Conservation (phyloP, 805 yeast genomes). For the Yarrowia sp. region DNA sequence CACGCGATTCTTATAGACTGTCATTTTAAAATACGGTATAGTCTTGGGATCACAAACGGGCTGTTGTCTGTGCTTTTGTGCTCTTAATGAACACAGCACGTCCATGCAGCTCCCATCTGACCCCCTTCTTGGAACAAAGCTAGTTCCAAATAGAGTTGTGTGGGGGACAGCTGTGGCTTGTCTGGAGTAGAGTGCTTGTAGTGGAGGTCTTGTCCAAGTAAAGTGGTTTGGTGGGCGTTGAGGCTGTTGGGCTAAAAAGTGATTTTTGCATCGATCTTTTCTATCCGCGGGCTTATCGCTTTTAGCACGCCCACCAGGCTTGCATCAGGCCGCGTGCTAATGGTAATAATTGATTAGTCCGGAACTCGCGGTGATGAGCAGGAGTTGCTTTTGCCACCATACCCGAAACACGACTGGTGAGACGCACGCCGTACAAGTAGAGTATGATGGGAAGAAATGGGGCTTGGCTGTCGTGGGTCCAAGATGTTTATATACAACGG, state of each 20-base stretch:
- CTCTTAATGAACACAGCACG: neutral
- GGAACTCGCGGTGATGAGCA: neutral
- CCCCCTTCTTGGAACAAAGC: neutral
- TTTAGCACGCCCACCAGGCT: neutral
- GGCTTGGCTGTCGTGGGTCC: neutral
- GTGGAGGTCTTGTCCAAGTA: neutral
- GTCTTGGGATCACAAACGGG: neutral
- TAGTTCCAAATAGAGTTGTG: neutral
- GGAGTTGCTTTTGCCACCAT: conserved; percentile 15
- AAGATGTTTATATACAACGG: too few species aligned
- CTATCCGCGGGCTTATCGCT: neutral
- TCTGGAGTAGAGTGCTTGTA: neutral
- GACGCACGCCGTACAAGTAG: neutral
- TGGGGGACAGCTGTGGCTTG: neutral
- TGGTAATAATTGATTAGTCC: conserved; percentile 6
- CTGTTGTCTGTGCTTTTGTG: conserved; percentile 23
- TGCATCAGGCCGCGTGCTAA: neutral
- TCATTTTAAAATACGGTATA: neutral
- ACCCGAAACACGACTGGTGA: conserved; percentile 1
- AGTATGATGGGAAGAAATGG: neutral
- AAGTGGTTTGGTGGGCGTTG: neutral
- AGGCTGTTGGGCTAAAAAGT: neutral
- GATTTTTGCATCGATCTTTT: too few species aligned
- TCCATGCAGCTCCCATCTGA: conserved; percentile 21
- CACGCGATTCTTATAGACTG: neutral